Conservation (phyloP, 2,329 filamentous ascomycete genomes). For the Capronia epimyces region DNA sequence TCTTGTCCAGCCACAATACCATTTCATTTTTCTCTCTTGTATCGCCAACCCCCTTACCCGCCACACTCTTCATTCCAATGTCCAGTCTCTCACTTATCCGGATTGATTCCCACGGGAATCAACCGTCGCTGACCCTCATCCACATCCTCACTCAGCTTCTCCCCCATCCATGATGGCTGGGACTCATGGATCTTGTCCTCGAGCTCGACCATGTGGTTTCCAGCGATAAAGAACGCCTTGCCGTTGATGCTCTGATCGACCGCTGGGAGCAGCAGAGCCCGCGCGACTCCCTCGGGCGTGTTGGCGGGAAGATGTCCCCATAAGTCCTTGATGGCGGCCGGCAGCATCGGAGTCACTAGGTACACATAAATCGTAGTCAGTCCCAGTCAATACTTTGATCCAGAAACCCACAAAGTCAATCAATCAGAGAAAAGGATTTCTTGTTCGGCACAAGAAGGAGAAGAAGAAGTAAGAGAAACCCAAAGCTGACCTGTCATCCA, state of each 20-base stretch:
- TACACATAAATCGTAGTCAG: too few relatives aligned
- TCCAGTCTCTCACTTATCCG: background rate
- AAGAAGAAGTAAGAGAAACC: too few relatives aligned
- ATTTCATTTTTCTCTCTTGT: too few relatives aligned
- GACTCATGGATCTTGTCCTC: constrained; percentile 27
- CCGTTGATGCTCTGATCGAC: constrained; percentile 29
- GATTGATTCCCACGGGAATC: background rate
- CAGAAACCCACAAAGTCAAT: too few relatives aligned
- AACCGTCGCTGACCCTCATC: constrained; percentile 9
- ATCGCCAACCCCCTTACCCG: too few relatives aligned
- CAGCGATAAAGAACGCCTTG: constrained; percentile 28
- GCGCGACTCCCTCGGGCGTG: constrained; percentile 27
- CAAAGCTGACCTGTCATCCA: constrained; percentile 22
- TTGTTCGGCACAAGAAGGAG: background rate
- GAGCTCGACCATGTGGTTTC: constrained; percentile 29
- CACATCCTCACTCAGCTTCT: constrained; percentile 30
- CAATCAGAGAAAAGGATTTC: too few relatives aligned
- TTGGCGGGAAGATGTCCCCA: constrained; percentile 29
- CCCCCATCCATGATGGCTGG: constrained; percentile 31
- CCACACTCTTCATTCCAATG: too few relatives aligned
- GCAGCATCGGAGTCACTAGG: constrained; percentile 7
- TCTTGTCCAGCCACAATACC: too few relatives aligned
- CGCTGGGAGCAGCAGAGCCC: constrained; percentile 21
- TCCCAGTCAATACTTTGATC: too few relatives aligned
- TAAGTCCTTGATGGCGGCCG: constrained; percentile 22